phyloP scores from a whole-genome alignment of 129 eudicot genomes.

The Chrysanthemum lavandulifolium region DNA sequence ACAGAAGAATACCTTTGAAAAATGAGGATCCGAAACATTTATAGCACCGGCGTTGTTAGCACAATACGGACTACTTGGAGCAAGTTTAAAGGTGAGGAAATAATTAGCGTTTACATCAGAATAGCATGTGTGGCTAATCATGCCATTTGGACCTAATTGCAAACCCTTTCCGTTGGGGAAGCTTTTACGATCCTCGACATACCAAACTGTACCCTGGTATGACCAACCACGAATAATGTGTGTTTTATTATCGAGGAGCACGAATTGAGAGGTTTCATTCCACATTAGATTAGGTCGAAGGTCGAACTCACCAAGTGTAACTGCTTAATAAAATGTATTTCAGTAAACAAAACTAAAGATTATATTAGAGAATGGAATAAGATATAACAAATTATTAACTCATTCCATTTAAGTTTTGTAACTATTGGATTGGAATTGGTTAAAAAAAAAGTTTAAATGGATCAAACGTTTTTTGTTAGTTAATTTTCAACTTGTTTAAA shows the following conservation, averaged over 20 bases:
- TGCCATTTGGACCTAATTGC: conserved; percentile 43
- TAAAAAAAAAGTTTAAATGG: no score
- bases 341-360: no score
- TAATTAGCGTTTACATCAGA: conserved; percentile 15
- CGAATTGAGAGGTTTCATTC: conserved; percentile 28
- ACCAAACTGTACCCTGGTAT: conserved; percentile 17
- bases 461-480: no score
- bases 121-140: conserved; percentile 36
- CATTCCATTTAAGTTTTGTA: no score
- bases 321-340: conserved; percentile 3
- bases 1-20: conserved; percentile 25
- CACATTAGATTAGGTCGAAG: conserved; percentile 33
- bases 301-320: conserved; percentile 24
- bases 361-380: no score
- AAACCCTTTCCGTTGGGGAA: conserved; percentile 31
- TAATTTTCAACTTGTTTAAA: no score
- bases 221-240: conserved; percentile 9
- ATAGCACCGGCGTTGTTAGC: conserved; percentile 25
- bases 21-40: conserved; percentile 19
- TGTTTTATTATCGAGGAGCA: conserved; percentile 30
- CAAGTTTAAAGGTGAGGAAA: conserved; percentile 41
- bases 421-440: no score
- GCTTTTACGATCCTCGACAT: conserved; percentile 19
- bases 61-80: conserved; percentile 21
- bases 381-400: no score